Evolutionary conservation across 78 protist genomes (phyloP), one percentile per base, ranked within the genome.

Genomic region (Dictyostelium firmibasis): DNA sequence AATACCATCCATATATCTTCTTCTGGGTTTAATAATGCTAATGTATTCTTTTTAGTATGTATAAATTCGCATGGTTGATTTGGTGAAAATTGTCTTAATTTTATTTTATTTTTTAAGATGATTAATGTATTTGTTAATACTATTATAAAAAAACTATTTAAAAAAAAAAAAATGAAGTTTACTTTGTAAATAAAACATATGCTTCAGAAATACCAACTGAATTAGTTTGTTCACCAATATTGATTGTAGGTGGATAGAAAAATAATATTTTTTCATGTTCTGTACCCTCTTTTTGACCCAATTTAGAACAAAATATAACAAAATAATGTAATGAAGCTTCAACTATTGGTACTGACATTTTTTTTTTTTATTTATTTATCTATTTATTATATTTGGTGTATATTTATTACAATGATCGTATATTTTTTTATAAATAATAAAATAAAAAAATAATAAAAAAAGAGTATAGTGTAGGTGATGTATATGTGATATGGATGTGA

Each of bases 181-280:
- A 92, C 95, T 77, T 67, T 74, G 97, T 76, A 57, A 92, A 96
- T 47, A 91, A 83, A 83, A 96, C 81, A 41, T 91, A 64, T n/a
- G 92, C 98, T 78, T 96, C 97, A 6, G 93, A 53, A 7, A 96
- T 69, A 38, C 98, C 98, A 35, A 96, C 94, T 8, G 57, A 44
- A 53, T 69, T 47, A 16, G 87, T 84, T 64, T 96, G 82, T 18
- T 60, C 78, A 78, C 94, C 95, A 18, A 91, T 36, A n/a, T 91
- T 33, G 23, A 77, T 44, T 27, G 70, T 62, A 50, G 36, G 76
- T 50, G 98, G 98, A 84, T 92, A 76, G 81, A 70, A 96, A 36
- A 57, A 96, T 10, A 93, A 85, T 3, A 96, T 44, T 84, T 93
- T 93, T 70, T 96, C 96, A 67, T 84, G 92, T 60, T 96, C 97